Conservation (phyloP, 192 early-diverging fungal genomes). For the Entomortierella chlamydospora region DNA sequence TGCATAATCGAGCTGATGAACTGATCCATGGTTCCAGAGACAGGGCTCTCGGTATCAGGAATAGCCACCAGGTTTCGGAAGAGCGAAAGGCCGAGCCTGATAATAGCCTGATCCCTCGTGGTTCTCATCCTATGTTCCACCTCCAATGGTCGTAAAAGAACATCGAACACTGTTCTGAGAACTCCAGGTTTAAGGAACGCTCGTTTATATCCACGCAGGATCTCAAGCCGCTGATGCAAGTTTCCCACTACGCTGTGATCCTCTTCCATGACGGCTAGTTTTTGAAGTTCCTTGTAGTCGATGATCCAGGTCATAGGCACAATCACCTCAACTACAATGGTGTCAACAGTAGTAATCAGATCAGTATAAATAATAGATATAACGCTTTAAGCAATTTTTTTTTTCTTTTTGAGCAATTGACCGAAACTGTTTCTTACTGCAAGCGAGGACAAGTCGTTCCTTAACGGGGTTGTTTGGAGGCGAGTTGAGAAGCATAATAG, state of each 20-base stretch:
- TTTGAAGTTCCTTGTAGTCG: conserved; percentile 58
- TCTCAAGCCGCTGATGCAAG: conserved; percentile 46
- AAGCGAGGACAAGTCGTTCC: conserved; percentile 62
- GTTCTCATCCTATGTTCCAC: conserved; percentile 66
- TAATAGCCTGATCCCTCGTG: conserved; percentile 67
- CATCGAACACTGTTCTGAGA: conserved; percentile 59
- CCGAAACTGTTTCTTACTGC: conserved; percentile 48
- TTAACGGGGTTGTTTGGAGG: conserved; percentile 33
- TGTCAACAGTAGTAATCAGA: background rate
- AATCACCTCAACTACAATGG: conserved; percentile 77
- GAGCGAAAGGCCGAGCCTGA: conserved; percentile 77
- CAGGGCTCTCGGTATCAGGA: conserved; percentile 72
- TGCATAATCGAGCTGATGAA: conserved; percentile 73
- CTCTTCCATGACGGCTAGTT: conserved; percentile 44
- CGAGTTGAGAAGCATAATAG: conserved; percentile 69
- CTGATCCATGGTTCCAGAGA: conserved; percentile 64
- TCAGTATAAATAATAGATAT: background rate
- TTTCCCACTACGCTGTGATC: conserved; percentile 55
- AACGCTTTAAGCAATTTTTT: background rate
- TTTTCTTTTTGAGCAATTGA: background rate
- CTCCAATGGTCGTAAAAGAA: conserved; percentile 63
- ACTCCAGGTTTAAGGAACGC: conserved; percentile 71
- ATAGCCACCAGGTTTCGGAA: conserved; percentile 88
- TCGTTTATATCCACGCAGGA: conserved; percentile 78
- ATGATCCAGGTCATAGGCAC: conserved; percentile 93